Percentiles rank a stretch among this genome's conserved stretches.
Conservation (phyloP, 257 asterid species). For the Nyctanthes arbortristis region DNA sequence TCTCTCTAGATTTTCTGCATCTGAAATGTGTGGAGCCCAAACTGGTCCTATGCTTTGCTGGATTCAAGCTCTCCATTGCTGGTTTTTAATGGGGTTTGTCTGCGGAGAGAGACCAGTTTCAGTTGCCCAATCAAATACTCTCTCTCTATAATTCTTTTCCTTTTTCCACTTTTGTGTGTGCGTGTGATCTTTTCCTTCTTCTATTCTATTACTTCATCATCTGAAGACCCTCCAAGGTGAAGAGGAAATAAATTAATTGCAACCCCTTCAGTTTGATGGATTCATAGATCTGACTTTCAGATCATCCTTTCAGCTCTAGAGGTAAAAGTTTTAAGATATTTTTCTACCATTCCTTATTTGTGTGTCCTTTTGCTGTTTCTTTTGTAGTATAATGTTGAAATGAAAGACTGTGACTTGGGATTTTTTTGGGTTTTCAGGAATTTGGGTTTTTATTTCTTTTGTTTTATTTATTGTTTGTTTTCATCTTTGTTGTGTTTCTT, state of each 20-base stretch:
- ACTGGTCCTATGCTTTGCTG: conserved; percentile 54
- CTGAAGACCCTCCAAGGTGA: neutral
- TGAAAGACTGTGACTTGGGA: conserved; percentile 24
- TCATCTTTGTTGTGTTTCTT: neutral
- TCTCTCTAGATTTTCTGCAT: conserved; percentile 9
- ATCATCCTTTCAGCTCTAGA: conserved; percentile 36
- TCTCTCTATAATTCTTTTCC: conserved; percentile 1
- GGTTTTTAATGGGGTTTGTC: conserved; percentile 58
- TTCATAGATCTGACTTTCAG: conserved; percentile 54
- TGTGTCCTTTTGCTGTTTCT: neutral
- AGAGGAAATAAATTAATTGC: neutral
- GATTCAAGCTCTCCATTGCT: conserved; percentile 48
- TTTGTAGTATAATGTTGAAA: conserved; percentile 13
- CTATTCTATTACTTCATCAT: conserved; percentile 19
- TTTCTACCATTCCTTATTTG: neutral
- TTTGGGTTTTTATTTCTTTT: conserved; percentile 16
- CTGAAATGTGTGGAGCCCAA: conserved; percentile 40
- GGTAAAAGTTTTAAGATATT: conserved; percentile 1
- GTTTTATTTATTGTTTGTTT: conserved; percentile 12
- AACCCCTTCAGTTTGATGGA: conserved; percentile 35
- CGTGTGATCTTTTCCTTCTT: neutral
- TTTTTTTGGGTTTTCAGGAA: conserved; percentile 33
- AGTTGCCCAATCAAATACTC: conserved; percentile 32
- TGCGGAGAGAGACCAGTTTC: conserved; percentile 44
- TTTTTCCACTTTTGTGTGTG: neutral